A percentile compares a stretch with the other conserved stretches of the same genome.
phyloP scores from a whole-genome alignment of 805 yeast genomes.

The Candida andamanensis region DNA sequence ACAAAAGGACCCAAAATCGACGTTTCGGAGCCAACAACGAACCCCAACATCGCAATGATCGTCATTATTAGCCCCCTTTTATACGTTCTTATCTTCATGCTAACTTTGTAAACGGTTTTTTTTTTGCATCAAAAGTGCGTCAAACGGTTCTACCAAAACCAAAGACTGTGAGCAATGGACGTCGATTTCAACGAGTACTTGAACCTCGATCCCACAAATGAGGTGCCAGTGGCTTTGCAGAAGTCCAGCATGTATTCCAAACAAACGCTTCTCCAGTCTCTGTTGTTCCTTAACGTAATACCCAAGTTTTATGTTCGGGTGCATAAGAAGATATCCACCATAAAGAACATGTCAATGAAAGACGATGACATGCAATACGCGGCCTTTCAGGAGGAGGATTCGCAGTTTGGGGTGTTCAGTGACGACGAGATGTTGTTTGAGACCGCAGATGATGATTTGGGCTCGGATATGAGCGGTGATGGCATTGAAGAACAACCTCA shows the following conservation, averaged over 20 bases:
- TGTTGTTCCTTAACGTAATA: constrained; percentile 30
- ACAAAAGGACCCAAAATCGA: constrained; percentile 19
- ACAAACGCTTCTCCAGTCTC: constrained; percentile 38
- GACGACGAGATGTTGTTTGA: constrained; percentile 24
- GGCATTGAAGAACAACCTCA: background rate
- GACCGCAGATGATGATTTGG: background rate
- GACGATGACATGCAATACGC: constrained; percentile 34
- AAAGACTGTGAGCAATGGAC: constrained; percentile 6
- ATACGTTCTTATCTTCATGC: constrained; percentile 14
- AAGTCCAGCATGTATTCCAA: constrained; percentile 15
- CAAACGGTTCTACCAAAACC: too few relatives aligned
- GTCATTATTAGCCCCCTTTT: constrained; percentile 13
- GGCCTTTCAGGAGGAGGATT: constrained; percentile 30
- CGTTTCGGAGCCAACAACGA: constrained; percentile 25
- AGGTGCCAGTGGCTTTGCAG: constrained; percentile 3
- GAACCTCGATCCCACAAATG: constrained; percentile 5
- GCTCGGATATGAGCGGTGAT: too few relatives aligned
- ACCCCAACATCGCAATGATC: constrained; percentile 21
- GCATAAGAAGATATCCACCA: constrained; percentile 28
- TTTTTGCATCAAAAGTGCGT: constrained; percentile 6
- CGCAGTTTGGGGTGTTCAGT: constrained; percentile 33
- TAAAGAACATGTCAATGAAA: constrained; percentile 28
- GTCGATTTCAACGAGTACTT: constrained; percentile 9
- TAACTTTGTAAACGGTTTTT: background rate
- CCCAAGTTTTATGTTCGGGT: constrained; percentile 27